Percentiles rank a stretch among this genome's conserved stretches.
Conservation (phyloP, 495 filamentous ascomycete genomes). For the Podospora pseudocomata region DNA sequence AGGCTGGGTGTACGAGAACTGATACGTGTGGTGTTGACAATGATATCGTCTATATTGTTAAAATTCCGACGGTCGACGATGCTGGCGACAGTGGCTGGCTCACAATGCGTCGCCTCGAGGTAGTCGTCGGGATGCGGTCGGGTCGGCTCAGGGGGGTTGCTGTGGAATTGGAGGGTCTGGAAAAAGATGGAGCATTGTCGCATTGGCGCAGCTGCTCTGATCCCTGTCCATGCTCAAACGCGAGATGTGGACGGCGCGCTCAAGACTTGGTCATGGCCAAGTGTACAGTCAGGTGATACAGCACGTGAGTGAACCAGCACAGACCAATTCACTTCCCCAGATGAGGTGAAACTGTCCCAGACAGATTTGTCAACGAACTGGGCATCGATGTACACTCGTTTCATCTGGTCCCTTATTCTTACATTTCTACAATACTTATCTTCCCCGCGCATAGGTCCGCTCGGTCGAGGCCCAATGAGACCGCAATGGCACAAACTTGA, state of each 20-base stretch:
- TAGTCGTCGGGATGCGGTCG: conserved; percentile 6
- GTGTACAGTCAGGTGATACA: not conserved
- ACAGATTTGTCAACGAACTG: not conserved
- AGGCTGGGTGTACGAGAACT: not conserved
- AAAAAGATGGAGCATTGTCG: conserved; percentile 13
- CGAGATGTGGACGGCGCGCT: not conserved
- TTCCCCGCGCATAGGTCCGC: not conserved
- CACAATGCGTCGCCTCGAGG: not conserved
- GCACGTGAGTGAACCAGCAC: not conserved
- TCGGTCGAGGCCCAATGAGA: not conserved
- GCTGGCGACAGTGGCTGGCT: not conserved
- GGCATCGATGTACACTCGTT: not conserved
- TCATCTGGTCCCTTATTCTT: not conserved
- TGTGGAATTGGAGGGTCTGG: conserved; percentile 6
- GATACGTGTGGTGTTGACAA: not conserved
- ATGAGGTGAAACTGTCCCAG: not conserved
- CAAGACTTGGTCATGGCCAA: not conserved
- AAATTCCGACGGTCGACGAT: not conserved
- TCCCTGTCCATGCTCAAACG: conserved; percentile 5
- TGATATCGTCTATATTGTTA: no score
- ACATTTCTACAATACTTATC: not conserved
- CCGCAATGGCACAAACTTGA: not conserved
- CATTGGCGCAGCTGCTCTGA: conserved; percentile 6
- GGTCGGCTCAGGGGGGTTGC: conserved; percentile 11
- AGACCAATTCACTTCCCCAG: not conserved